A percentile compares a stretch with the other conserved stretches of the same genome.
These are phyloP conservation scores for Capronia americana DNA, from an alignment of 2,329 filamentous ascomycete genomes.

Conservation along the genomic window DNA sequence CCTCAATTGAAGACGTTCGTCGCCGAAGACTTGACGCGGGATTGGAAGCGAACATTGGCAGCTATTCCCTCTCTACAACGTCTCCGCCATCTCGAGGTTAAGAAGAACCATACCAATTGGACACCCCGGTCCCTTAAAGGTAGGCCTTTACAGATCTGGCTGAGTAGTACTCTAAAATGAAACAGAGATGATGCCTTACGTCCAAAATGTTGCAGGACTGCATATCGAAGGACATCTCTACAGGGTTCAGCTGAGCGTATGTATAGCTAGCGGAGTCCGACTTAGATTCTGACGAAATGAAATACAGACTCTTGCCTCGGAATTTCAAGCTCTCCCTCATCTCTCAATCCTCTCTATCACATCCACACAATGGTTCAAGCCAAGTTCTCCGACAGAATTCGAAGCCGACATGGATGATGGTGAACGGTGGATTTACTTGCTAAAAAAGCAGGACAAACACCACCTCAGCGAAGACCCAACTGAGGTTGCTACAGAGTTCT, in stretches of 20 bases:
- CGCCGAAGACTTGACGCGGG: neutral
- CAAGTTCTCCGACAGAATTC: no score
- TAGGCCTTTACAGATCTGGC: neutral
- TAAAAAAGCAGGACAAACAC: neutral
- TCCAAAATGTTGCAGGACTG: neutral
- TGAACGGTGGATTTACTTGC: neutral
- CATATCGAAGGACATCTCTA: neutral
- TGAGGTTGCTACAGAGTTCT: neutral
- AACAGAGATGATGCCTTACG: neutral
- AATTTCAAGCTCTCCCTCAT: neutral
- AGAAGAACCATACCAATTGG: neutral
- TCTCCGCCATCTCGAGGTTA: neutral
- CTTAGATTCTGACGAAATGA: neutral
- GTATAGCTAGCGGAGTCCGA: neutral
- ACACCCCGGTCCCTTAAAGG: neutral
- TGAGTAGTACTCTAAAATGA: neutral
- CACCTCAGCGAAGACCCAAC: neutral
- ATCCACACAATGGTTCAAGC: neutral
- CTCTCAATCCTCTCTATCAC: neutral
- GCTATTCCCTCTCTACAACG: neutral
- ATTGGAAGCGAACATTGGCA: neutral
- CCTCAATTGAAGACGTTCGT: neutral
- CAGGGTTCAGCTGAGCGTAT: neutral
- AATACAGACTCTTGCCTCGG: neutral
- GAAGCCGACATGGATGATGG: neutral